Percentiles rank a stretch among this genome's conserved stretches.
Evolutionary conservation across 106 monocot genomes (phyloP).

Genomic region (Dendrobium huoshanense): DNA sequence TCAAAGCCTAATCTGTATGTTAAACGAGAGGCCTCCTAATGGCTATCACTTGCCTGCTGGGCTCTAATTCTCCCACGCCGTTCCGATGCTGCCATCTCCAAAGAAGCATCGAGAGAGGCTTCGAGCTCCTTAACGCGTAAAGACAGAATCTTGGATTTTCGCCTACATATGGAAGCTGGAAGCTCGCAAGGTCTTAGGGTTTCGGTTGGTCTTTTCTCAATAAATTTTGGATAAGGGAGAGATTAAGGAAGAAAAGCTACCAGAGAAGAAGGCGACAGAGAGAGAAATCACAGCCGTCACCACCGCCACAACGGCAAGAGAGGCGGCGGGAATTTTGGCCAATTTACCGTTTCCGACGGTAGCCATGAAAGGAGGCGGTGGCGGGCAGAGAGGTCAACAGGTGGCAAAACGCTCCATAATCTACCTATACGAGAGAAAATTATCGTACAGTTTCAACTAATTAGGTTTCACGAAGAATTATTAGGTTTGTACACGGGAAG

Average conservation of each 20-base stretch:
- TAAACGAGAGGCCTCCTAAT: background rate
- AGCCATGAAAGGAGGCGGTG: background rate
- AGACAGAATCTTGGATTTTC: slow-evolving; percentile 22
- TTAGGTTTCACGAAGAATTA: too few species aligned
- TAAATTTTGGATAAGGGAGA: slow-evolving; percentile 5
- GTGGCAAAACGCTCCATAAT: too few species aligned
- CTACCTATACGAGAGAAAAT: too few species aligned
- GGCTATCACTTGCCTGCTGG: slow-evolving; percentile 50
- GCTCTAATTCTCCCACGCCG: slow-evolving; percentile 70
- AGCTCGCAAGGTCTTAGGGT: background rate
- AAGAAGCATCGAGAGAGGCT: slow-evolving; percentile 41
- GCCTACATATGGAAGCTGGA: slow-evolving; percentile 34
- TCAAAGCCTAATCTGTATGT: background rate
- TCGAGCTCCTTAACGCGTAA: slow-evolving; percentile 56
- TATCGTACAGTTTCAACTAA: too few species aligned
- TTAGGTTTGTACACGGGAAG: too few species aligned
- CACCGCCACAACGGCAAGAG: slow-evolving; percentile 1
- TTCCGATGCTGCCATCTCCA: slow-evolving; percentile 57
- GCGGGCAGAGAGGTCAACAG: too few species aligned
- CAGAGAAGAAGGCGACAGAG: slow-evolving; percentile 21
- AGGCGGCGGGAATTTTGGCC: slow-evolving; percentile 5
- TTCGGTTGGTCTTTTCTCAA: slow-evolving; percentile 2
- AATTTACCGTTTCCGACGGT: background rate
- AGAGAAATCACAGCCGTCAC: slow-evolving; percentile 19
- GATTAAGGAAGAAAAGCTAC: slow-evolving; percentile 9